Base-by-base conservation (phyloP, 2,329 filamentous ascomycete species). In the Keithomyces neogunnii region DNA sequence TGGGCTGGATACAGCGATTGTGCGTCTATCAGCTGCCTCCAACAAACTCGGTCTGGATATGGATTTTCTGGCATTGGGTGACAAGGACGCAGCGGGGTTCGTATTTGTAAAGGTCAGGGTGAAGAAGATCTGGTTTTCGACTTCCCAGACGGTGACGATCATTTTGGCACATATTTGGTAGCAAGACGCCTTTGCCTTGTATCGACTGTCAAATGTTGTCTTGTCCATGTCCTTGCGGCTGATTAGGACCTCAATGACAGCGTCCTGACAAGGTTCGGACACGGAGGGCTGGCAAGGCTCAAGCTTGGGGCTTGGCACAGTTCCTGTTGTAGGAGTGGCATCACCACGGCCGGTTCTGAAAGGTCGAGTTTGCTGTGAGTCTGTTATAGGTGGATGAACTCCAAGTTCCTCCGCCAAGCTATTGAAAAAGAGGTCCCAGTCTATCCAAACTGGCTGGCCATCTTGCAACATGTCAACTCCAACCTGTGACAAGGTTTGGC, bases 381-480 rank as follows among this genome's bases (percentile, higher is more conserved):
- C 52, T 11, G 60, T 59, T 8, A 57, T 54, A 2, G 60, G 55
- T 7, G 60, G 57, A 11, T 62, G 62, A 31, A 62, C 55, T 4
- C 67, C 66, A 58, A 73, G 68, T 53, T 78, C 75, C 13, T 67
- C 57, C 6, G 72, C 67, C 9, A 84, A 59, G 13, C 74, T 73
- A 51, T 84, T 77, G 7, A 85, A 66, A 51, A 85, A 82, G 7
- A 69, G 61, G 28, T 82, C 78, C 78, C 78, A 82, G 2, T 72
- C 72, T n/a, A 81, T 67, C 76, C 77, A 81, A 2, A 82, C 71
- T 1, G 77, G 78, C 33, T 70, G 69, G 2, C 84, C 85, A 55
- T 88, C 81, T 58, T 88, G 82, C 9, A 89, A 62, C 69, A 90
- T 78, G 57, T 90, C 85, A 51, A 91, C 76, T 0, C 86, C 86